Evolutionary conservation across 768 basidiomycete species (phyloP).

Genomic region (Exidia glandulosa): DNA sequence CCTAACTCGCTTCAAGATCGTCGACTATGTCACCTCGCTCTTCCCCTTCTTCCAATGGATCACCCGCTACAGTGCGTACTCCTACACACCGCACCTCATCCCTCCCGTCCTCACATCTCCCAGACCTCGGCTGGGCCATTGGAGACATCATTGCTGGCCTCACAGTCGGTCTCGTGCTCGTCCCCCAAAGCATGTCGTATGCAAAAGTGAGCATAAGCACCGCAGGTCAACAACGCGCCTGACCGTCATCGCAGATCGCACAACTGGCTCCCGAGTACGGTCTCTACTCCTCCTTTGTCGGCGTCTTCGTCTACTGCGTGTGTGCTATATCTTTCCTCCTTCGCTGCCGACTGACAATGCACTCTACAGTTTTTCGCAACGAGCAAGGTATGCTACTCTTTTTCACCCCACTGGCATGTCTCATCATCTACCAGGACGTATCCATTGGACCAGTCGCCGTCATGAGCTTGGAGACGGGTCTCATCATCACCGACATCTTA

Average conservation of each 20-base stretch:
- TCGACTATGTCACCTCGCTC: constrained; percentile 54
- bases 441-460: constrained; percentile 99
- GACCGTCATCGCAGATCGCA: constrained; percentile 35
- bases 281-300: constrained; percentile 88
- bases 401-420: constrained; percentile 41
- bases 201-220: constrained; percentile 38
- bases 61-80: constrained; percentile 66
- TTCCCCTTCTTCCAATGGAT: constrained; percentile 87
- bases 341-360: too few species aligned
- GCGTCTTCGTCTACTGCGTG: constrained; percentile 75
- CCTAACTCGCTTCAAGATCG: constrained; percentile 28
- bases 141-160: constrained; percentile 81
- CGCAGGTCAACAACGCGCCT: neutral
- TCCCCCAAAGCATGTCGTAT: constrained; percentile 91
- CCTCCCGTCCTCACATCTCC: neutral
- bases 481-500: constrained; percentile 64
- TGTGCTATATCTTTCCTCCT: constrained; percentile 18
- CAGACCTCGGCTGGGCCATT: neutral
- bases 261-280: constrained; percentile 81
- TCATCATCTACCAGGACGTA: constrained; percentile 96
- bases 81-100: neutral
- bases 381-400: neutral
- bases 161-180: constrained; percentile 90
- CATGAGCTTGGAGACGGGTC: constrained; percentile 82
- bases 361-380: too few species aligned